Evolutionary conservation across 2,329 filamentous ascomycete genomes (phyloP), one percentile per base, ranked within the genome.

Genomic region (Pestalotiopsis sp.): DNA sequence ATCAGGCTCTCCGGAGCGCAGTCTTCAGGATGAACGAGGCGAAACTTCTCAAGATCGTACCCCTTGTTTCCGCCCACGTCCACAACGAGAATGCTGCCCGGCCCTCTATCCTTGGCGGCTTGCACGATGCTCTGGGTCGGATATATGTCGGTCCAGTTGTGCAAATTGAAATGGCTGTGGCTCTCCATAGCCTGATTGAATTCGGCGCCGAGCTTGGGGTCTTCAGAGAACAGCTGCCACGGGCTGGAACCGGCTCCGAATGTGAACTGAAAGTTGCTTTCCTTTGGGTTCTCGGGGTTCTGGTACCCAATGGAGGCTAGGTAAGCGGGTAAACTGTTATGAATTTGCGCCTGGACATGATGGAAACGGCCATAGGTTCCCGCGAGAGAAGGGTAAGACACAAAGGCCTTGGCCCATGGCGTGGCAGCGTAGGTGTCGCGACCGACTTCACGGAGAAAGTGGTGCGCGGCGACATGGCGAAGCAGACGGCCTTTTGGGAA

Each of bases 121-220:
- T 69, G 65, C 1, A 81, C 25, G 6, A 82, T 66, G 5, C 70
- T 74, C 0, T 78, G 73, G 9, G 79, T 79, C 1, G 77, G 77
- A 59, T 78, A 80, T 1, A 81, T 70, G 6, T 81, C 78, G 0
- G 76, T 71, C 80, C 80, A 82, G 9, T 79, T 70, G 3, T 77
- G 79, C 36, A 80, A 73, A 66, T 80, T 82, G 70, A 79, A 77
- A 62, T 76, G 77, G 25, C 78, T 80, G 66, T 81, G 79, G 66
- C 79, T 80, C 67, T 80, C 75, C 79, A 82, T 82, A 2, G 77
- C 76, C 66, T 79, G 74, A 56, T 77, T 77, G 69, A 82, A 81
- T 57, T 78, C 73, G 3, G 73, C 68, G 0, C 74, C 75, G n/a
- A 78, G 74, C 3, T 66, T 63, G 3, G 77, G 74, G 31, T 80